Conservation (phyloP, 1,284 basidiomycete species). For the Takashimella koratensis region DNA sequence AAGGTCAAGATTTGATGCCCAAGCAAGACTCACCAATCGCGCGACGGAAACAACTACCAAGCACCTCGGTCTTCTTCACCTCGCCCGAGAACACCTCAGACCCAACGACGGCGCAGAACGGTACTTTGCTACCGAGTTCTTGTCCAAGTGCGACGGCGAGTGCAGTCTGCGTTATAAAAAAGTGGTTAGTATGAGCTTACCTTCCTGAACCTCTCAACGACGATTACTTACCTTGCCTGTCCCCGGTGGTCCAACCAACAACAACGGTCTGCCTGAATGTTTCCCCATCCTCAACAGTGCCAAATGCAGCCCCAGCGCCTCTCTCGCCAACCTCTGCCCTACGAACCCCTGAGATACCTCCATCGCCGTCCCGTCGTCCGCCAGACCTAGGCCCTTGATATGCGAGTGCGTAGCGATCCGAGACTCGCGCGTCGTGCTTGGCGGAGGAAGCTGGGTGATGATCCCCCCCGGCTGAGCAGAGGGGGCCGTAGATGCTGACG, state of each 20-base stretch:
- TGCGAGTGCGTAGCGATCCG: constrained; percentile 50
- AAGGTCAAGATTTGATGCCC: neutral
- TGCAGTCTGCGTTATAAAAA: constrained; percentile 83
- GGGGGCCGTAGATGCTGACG: constrained; percentile 11
- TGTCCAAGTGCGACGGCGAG: constrained; percentile 90
- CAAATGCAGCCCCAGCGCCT: constrained; percentile 56
- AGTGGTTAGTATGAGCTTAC: neutral
- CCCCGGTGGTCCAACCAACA: constrained; percentile 48
- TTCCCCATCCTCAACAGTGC: constrained; percentile 40
- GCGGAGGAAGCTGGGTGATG: constrained; percentile 45
- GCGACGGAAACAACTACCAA: constrained; percentile 91
- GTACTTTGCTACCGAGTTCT: constrained; percentile 89
- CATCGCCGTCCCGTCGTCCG: constrained; percentile 74
- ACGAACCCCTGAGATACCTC: constrained; percentile 80
- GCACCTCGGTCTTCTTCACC: constrained; percentile 98
- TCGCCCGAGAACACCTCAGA: constrained; percentile 95
- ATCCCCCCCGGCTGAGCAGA: constrained; percentile 25
- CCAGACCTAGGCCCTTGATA: constrained; percentile 85
- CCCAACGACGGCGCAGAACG: constrained; percentile 98
- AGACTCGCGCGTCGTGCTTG: constrained; percentile 43
- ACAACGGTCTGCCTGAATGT: constrained; percentile 46
- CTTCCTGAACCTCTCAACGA: neutral
- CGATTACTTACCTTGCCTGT: constrained; percentile 46
- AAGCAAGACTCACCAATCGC: constrained; percentile 74
- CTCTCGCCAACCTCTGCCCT: constrained; percentile 83